Evolutionary conservation across 176 grass and related monocot genomes (phyloP).

Genomic region (Eragrostis nindensis): DNA sequence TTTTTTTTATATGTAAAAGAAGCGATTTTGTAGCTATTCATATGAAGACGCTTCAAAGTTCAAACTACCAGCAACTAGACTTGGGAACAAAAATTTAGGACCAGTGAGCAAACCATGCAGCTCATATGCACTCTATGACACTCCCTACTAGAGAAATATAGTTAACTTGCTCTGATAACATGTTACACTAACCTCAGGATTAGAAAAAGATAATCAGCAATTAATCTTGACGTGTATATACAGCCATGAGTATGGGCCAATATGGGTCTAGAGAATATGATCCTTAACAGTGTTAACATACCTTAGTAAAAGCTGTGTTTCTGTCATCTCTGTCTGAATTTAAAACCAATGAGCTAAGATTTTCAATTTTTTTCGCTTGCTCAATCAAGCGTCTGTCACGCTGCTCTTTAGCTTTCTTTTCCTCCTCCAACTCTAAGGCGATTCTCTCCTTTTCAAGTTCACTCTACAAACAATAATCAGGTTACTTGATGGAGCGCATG

Average conservation of each 20-base stretch:
- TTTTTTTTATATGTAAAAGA: too few relatives aligned
- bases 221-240: too few relatives aligned
- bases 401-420: conserved; percentile 91
- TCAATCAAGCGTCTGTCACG: conserved; percentile 78
- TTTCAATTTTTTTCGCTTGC: conserved; percentile 93
- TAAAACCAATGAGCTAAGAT: conserved; percentile 90
- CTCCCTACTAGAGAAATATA: conserved; percentile 28
- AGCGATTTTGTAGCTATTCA: background rate
- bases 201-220: too few relatives aligned
- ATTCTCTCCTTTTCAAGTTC: conserved; percentile 98
- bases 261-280: too few relatives aligned
- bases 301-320: conserved; percentile 55
- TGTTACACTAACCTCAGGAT: too few relatives aligned
- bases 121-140: background rate
- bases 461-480: conserved; percentile 59
- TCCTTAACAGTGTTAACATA: conserved; percentile 41
- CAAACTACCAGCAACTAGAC: conserved; percentile 11
- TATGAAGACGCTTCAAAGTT: background rate
- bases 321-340: conserved; percentile 88
- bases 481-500: conserved; percentile 14
- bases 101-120: background rate
- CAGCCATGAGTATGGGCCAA: too few relatives aligned
- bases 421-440: conserved; percentile 87
- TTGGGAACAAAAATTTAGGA: conserved; percentile 3
- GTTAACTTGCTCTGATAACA: too few relatives aligned